These are phyloP conservation scores for Phytophthora rubi DNA, from an alignment of 352 stramenopile species.

Conservation along the genomic window DNA sequence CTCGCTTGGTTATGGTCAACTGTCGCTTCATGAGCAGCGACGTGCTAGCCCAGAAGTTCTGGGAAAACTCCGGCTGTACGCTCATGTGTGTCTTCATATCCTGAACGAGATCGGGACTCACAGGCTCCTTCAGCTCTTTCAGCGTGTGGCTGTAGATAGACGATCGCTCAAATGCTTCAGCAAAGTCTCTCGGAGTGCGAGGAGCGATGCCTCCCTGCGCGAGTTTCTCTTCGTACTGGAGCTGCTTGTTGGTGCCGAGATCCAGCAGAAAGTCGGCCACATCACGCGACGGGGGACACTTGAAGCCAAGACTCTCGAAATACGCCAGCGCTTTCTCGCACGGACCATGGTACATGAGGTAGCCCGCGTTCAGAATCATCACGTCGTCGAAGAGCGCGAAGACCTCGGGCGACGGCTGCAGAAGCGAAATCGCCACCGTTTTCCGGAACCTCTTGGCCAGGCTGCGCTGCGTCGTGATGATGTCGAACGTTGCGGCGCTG, in stretches of 20 bases:
- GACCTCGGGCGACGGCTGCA: constrained; percentile 57
- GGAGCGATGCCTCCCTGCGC: constrained; percentile 1
- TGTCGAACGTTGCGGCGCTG: constrained; percentile 87
- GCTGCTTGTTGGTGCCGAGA: constrained; percentile 43
- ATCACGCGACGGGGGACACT: constrained; percentile 52
- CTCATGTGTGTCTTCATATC: constrained; percentile 12
- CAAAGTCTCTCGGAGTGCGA: constrained; percentile 29
- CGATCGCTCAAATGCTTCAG: constrained; percentile 52
- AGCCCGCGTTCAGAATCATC: constrained; percentile 73
- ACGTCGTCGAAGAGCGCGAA: constrained; percentile 59
- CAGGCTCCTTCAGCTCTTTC: not conserved
- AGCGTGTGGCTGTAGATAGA: constrained; percentile 10
- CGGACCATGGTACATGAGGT: constrained; percentile 75
- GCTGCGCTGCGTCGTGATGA: constrained; percentile 24
- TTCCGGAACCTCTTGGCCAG: constrained; percentile 22
- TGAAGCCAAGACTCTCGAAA: constrained; percentile 30
- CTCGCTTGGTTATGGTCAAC: constrained; percentile 23
- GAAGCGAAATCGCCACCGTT: constrained; percentile 56
- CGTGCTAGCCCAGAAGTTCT: constrained; percentile 24
- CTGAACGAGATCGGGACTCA: constrained; percentile 7
- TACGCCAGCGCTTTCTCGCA: constrained; percentile 10
- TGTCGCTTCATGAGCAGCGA: constrained; percentile 29
- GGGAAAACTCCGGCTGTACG: constrained; percentile 27
- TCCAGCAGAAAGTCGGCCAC: constrained; percentile 93
- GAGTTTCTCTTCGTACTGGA: constrained; percentile 32